A percentile compares a stretch with the other conserved stretches of the same genome.
phyloP scores from a whole-genome alignment of 495 filamentous ascomycete species.

The Penicillium paxilli region DNA sequence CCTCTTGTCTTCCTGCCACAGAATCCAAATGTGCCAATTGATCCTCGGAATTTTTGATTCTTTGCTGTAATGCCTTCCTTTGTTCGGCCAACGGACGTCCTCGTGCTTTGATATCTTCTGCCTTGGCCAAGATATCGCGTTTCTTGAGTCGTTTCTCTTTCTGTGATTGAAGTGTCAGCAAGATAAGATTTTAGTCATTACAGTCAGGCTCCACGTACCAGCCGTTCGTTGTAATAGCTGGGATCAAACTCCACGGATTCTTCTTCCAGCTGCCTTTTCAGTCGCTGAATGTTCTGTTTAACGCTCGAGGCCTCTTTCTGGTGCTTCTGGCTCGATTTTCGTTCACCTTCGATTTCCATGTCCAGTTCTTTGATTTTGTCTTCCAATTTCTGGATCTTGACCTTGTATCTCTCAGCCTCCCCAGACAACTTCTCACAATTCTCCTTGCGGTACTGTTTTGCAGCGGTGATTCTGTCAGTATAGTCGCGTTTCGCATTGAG shows the following conservation, averaged over 20 bases:
- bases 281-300: constrained; percentile 39
- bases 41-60: constrained; percentile 37
- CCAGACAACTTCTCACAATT: constrained; percentile 51
- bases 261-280: constrained; percentile 50
- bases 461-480: constrained; percentile 41
- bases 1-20: constrained; percentile 71
- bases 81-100: constrained; percentile 25
- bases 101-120: constrained; percentile 29
- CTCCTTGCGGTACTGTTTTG: constrained; percentile 52
- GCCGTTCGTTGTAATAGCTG: constrained; percentile 51
- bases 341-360: constrained; percentile 58
- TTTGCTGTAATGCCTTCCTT: constrained; percentile 21
- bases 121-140: constrained; percentile 31
- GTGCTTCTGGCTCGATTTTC: constrained; percentile 44
- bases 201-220: constrained; percentile 28
- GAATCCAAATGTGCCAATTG: constrained; percentile 68
- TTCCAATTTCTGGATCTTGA: constrained; percentile 52
- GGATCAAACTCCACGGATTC: constrained; percentile 54
- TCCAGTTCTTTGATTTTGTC: constrained; percentile 56
- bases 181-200: neutral
- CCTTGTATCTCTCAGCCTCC: constrained; percentile 48
- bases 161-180: constrained; percentile 26
- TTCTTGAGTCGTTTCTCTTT: constrained; percentile 36
- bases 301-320: constrained; percentile 49
- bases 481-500: constrained; percentile 69